These are phyloP conservation scores for Pleurotus tuber-regium DNA, from an alignment of 768 basidiomycete species.

Conservation along the genomic window DNA sequence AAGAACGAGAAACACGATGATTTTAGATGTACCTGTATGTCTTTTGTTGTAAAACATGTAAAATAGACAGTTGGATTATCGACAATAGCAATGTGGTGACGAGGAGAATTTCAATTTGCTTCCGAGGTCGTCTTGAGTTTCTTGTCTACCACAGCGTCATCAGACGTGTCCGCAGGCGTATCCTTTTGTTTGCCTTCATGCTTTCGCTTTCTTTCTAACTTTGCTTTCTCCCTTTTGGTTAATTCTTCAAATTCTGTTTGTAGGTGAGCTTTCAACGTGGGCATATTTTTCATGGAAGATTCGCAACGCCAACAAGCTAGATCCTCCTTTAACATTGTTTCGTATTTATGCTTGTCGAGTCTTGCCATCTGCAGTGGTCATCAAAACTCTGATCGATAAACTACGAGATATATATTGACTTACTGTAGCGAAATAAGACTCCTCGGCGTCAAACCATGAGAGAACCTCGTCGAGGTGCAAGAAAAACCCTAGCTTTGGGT, in stretches of 20 bases:
- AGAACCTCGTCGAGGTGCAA: slow-evolving; percentile 74
- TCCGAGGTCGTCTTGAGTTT: slow-evolving; percentile 8
- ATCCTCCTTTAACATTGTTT: slow-evolving; percentile 62
- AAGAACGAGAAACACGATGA: neutral
- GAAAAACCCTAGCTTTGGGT: slow-evolving; percentile 83
- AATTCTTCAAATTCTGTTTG: slow-evolving; percentile 68
- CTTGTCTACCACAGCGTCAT: slow-evolving; percentile 12
- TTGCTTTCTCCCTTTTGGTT: slow-evolving; percentile 38
- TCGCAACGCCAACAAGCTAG: slow-evolving; percentile 74
- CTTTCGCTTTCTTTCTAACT: slow-evolving; percentile 39
- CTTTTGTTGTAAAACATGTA: too few relatives aligned
- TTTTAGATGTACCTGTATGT: neutral
- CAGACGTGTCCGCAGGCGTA: slow-evolving; percentile 1
- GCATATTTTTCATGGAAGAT: slow-evolving; percentile 64
- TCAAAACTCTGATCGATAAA: slow-evolving; percentile 2
- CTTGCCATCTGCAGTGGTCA: slow-evolving; percentile 44
- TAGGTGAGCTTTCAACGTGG: slow-evolving; percentile 71
- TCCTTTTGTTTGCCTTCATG: slow-evolving; percentile 23
- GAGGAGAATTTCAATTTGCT: too few relatives aligned
- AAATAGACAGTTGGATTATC: neutral
- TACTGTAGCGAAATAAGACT: slow-evolving; percentile 52
- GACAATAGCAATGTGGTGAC: neutral
- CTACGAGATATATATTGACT: slow-evolving; percentile 18
- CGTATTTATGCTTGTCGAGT: slow-evolving; percentile 53
- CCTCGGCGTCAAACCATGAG: slow-evolving; percentile 72